These are phyloP conservation scores for Pezicula rhizophila DNA, from an alignment of 2,329 filamentous ascomycete species.

Conservation along the genomic window DNA sequence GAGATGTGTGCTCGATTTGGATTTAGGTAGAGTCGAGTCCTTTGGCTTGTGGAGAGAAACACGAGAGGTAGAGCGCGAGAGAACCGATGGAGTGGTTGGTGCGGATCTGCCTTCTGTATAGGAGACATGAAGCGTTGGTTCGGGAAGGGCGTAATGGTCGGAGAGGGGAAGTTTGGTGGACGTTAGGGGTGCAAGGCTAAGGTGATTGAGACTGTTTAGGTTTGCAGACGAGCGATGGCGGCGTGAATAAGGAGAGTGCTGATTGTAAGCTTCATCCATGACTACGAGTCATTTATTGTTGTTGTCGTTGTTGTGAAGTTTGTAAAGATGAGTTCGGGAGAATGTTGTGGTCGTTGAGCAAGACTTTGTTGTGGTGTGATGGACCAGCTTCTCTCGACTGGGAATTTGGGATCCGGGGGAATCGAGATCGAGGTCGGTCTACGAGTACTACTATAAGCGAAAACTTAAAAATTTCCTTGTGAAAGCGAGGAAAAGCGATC, in stretches of 20 bases:
- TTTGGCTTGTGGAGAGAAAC: conserved; percentile 35
- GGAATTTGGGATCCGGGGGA: conserved; percentile 14
- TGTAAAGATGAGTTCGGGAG: not conserved
- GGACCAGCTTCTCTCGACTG: not conserved
- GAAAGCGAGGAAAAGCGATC: conserved; percentile 7
- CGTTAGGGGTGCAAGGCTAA: conserved; percentile 59
- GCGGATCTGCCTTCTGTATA: conserved; percentile 59
- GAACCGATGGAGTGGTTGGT: conserved; percentile 57
- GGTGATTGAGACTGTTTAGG: conserved; percentile 53
- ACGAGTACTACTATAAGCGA: conserved; percentile 2
- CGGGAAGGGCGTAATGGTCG: conserved; percentile 41
- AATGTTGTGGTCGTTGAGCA: not conserved
- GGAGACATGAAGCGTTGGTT: conserved; percentile 36
- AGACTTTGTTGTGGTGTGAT: no score
- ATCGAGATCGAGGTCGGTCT: not conserved
- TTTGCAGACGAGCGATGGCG: conserved; percentile 54
- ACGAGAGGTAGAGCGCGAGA: conserved; percentile 50
- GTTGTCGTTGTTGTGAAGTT: not conserved
- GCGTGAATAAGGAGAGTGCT: conserved; percentile 50
- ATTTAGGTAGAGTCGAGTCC: conserved; percentile 41
- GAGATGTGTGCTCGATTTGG: conserved; percentile 58
- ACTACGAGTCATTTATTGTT: conserved; percentile 6
- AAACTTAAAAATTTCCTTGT: conserved; percentile 13
- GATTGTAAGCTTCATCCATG: conserved; percentile 58
- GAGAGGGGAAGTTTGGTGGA: conserved; percentile 49